A percentile compares a stretch with the other conserved stretches of the same genome.
These are phyloP conservation scores for Arthrinium phaeospermum DNA, from an alignment of 2,329 filamentous ascomycete species.

Conservation along the genomic window DNA sequence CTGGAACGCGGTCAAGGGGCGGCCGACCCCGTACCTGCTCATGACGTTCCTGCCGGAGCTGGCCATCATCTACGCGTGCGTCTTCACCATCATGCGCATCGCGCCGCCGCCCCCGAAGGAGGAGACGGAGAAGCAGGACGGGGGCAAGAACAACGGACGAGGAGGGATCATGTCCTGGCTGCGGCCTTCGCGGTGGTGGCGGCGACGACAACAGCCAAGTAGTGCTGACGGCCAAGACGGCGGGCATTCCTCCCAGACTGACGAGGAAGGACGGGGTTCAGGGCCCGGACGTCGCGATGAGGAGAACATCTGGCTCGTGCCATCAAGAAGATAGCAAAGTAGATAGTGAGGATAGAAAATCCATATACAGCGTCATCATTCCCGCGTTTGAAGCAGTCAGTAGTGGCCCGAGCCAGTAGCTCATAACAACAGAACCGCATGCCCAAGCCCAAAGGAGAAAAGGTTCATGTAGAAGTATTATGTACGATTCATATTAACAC, in stretches of 20 bases:
- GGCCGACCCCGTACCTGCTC: background rate
- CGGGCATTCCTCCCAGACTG: slow-evolving; percentile 36
- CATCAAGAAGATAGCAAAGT: background rate
- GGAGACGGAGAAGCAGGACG: background rate
- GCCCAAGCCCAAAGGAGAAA: background rate
- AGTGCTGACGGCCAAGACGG: background rate
- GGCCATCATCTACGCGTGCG: background rate
- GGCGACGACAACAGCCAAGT: background rate
- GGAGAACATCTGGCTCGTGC: background rate
- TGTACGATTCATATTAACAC: slow-evolving; percentile 29
- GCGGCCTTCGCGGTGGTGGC: background rate
- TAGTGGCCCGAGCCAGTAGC: background rate
- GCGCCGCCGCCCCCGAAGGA: background rate
- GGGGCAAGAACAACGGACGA: background rate
- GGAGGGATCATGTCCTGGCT: background rate
- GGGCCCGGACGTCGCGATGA: slow-evolving; percentile 30
- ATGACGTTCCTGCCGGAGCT: slow-evolving; percentile 1
- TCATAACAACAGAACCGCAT: background rate
- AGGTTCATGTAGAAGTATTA: slow-evolving; percentile 27
- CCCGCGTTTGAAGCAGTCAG: background rate
- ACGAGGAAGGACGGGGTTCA: slow-evolving; percentile 39
- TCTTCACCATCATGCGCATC: background rate
- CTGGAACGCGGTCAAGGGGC: slow-evolving; percentile 1
- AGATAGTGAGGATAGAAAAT: background rate
- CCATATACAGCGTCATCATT: background rate